Percentiles rank a stretch among this genome's conserved stretches.
Conservation (phyloP, 176 grass and related monocot species). For the Ampelocalamus luodianensis region DNA sequence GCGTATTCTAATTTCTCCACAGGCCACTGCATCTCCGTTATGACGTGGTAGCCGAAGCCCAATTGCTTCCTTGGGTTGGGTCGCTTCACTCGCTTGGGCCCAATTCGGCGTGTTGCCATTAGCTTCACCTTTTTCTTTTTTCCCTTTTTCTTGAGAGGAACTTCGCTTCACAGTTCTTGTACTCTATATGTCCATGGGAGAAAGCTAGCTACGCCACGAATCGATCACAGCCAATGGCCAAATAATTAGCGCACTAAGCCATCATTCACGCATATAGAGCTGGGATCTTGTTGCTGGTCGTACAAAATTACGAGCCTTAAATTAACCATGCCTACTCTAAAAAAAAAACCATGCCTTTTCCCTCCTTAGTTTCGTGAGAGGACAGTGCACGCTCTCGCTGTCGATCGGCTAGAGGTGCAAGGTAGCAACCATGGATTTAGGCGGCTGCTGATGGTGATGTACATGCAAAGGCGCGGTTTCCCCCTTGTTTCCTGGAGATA, state of each 20-base stretch:
- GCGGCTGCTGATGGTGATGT: no score
- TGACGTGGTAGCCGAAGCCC: neutral
- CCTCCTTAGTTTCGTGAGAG: no score
- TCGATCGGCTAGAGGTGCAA: neutral
- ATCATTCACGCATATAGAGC: neutral
- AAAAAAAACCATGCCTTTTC: no score
- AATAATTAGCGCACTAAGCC: neutral
- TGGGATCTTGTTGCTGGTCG: neutral
- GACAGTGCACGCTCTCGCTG: neutral
- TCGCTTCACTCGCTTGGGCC: neutral
- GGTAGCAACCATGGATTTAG: no score
- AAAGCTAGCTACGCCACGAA: neutral
- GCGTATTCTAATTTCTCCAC: neutral
- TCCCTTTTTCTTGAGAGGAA: neutral
- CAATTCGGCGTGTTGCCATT: neutral
- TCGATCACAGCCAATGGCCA: neutral
- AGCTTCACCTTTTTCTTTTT: neutral
- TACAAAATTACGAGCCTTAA: neutral
- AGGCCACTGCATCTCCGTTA: neutral
- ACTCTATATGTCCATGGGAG: no score
- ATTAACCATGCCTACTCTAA: no score
- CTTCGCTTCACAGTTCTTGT: neutral
- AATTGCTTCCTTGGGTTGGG: neutral
- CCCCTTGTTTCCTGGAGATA: no score
- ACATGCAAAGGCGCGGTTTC: no score